Evolutionary conservation across 169 alveolate genomes (phyloP).

Genomic region (Plasmodium vivax): DNA sequence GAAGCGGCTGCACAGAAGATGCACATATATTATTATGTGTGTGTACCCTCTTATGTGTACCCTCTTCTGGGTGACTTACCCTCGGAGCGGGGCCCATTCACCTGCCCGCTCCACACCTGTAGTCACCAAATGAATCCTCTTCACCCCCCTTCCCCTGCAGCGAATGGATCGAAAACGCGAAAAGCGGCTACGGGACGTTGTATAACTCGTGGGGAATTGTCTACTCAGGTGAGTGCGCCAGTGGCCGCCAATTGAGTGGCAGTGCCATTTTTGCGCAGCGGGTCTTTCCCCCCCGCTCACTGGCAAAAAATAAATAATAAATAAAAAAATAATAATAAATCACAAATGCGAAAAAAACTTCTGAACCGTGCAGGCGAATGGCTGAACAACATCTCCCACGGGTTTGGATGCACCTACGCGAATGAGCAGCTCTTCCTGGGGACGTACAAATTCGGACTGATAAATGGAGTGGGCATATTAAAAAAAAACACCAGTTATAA

Average conservation of each 20-base stretch:
- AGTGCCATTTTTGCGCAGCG: background rate
- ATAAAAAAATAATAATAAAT: background rate
- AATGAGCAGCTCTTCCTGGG: conserved; percentile 43
- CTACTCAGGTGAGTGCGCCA: conserved; percentile 40
- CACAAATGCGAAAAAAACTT: conserved; percentile 1
- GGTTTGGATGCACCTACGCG: conserved; percentile 49
- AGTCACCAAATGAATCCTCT: background rate
- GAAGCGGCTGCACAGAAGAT: too few relatives aligned
- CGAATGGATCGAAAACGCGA: conserved; percentile 47
- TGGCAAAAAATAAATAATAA: background rate
- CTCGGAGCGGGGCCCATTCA: background rate
- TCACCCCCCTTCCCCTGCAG: background rate
- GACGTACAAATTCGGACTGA: conserved; percentile 53
- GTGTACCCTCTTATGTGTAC: background rate
- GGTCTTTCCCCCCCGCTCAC: background rate
- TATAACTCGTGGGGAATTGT: conserved; percentile 27
- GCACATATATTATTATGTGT: too few relatives aligned
- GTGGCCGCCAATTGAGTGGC: background rate
- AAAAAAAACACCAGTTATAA: conserved; percentile 57
- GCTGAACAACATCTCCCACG: conserved; percentile 68
- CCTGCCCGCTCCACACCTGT: background rate
- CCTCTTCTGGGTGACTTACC: background rate
- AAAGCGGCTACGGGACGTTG: conserved; percentile 49
- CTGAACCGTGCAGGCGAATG: conserved; percentile 66
- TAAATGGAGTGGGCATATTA: conserved; percentile 72